phyloP scores from a whole-genome alignment of 2,329 filamentous ascomycete genomes.

The Aotearoamyces nothofagi region DNA sequence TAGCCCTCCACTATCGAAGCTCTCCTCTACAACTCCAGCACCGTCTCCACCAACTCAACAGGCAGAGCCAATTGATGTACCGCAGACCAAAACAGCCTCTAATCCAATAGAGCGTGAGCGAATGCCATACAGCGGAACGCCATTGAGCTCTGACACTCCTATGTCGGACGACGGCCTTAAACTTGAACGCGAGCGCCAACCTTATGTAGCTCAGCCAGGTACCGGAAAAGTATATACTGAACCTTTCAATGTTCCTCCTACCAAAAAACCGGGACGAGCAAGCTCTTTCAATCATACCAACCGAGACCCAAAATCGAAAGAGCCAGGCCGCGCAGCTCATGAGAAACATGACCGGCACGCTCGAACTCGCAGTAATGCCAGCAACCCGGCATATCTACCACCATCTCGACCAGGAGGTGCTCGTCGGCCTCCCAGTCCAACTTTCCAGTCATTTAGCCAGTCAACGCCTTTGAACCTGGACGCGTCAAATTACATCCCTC shows the following conservation, averaged over 20 bases:
- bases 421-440: neutral
- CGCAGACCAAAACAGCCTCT: slow-evolving; percentile 10
- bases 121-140: slow-evolving; percentile 21
- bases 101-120: slow-evolving; percentile 21
- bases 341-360: slow-evolving; percentile 6
- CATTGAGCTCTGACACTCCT: slow-evolving; percentile 22
- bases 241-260: slow-evolving; percentile 6
- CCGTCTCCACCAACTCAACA: slow-evolving; percentile 12
- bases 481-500: neutral
- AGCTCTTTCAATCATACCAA: slow-evolving; percentile 16
- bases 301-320: slow-evolving; percentile 1
- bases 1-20: slow-evolving; percentile 11
- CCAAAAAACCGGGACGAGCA: slow-evolving; percentile 7
- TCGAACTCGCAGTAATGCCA: slow-evolving; percentile 7
- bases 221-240: slow-evolving; percentile 39
- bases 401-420: slow-evolving; percentile 1
- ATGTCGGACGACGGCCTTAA: slow-evolving; percentile 16
- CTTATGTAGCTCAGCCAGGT: slow-evolving; percentile 43
- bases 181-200: slow-evolving; percentile 50
- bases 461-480: neutral
- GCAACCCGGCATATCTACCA: slow-evolving; percentile 1
- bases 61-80: slow-evolving; percentile 12
- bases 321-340: too few relatives aligned
- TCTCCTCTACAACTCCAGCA: slow-evolving; percentile 10
- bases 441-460: neutral